These are phyloP conservation scores for Tetraselmis chui DNA, from an alignment of 139 green algal species.

Conservation along the genomic window DNA sequence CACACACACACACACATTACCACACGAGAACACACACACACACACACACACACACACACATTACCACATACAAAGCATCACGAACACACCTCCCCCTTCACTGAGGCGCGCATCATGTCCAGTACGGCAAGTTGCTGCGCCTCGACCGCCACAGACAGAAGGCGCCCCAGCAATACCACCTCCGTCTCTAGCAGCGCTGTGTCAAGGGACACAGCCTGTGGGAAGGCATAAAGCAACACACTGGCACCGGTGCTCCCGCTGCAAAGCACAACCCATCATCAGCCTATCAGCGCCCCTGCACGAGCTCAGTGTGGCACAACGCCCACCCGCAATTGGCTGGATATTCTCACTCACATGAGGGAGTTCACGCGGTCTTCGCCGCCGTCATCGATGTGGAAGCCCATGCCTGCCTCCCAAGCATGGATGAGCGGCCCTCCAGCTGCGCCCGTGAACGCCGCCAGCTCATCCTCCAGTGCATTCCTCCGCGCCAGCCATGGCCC, in stretches of 20 bases:
- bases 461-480: slow-evolving; percentile 56
- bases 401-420: slow-evolving; percentile 51
- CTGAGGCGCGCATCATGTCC: slow-evolving; percentile 23
- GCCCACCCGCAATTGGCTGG: too few species aligned
- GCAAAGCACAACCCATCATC: neutral
- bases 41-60: too few species aligned
- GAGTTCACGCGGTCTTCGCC: neutral
- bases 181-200: slow-evolving; percentile 49
- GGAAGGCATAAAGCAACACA: neutral
- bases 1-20: too few species aligned
- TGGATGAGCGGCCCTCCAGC: slow-evolving; percentile 38
- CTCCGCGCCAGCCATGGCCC: slow-evolving; percentile 49
- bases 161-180: slow-evolving; percentile 45
- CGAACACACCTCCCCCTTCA: neutral
- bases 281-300: too few species aligned
- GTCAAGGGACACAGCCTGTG: neutral
- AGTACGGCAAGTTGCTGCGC: slow-evolving; percentile 44
- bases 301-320: too few species aligned
- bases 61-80: too few species aligned
- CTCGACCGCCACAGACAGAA: slow-evolving; percentile 32
- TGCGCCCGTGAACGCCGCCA: slow-evolving; percentile 51
- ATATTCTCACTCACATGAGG: neutral
- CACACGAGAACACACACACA: too few species aligned
- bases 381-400: slow-evolving; percentile 23
- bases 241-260: neutral